Evolutionary conservation across 495 filamentous ascomycete genomes (phyloP), one percentile per base, ranked within the genome.

Genomic region (Trichoderma gamsii): DNA sequence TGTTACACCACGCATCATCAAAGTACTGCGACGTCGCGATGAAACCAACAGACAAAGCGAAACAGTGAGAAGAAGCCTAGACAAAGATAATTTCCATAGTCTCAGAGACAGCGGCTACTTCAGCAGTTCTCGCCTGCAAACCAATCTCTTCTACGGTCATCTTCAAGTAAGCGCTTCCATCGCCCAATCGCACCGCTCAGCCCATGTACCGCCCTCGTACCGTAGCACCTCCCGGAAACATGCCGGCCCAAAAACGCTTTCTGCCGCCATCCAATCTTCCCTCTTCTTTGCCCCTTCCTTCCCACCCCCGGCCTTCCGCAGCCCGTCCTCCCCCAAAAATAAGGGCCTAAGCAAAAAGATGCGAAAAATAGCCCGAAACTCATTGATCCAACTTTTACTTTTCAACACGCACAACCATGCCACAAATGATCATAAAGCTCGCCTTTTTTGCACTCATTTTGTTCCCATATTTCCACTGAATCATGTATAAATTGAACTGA

Each of bases 381-480:
- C 51, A 56, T 56, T 23, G 15, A 56, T 56, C 21, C 9, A 56
- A 16, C 51, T n/a, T 56, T n/a, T n/a, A 56, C 51, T 56, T 16
- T 21, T 56, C 51, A 16, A n/a, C 51, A n/a, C 21, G 16, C 51
- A 11, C 51, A 56, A 56, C 51, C n/a, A 56, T 25, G 4, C 51
- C n/a, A n/a, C 51, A 21, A 16, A 23, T n/a, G 3, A 56, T 25
- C 16, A 5, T 4, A 23, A 21, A 46, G 63, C 70, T 71, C 51
- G 70, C 76, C 49, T 76, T 76, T 79, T 44, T 75, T 75, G 68
- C 74, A 73, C 76, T 79, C 70, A 49, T 69, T 64, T 44, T 75
- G 73, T 64, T 74, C 75, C 69, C 71, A 68, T 43, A 44, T 63
- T 4, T 66, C 68, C 70, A 70, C 65, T 68, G 74, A 74, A 65